Evolutionary conservation across 305 asterid species (phyloP).

Genomic region (Fraxinus velutina): DNA sequence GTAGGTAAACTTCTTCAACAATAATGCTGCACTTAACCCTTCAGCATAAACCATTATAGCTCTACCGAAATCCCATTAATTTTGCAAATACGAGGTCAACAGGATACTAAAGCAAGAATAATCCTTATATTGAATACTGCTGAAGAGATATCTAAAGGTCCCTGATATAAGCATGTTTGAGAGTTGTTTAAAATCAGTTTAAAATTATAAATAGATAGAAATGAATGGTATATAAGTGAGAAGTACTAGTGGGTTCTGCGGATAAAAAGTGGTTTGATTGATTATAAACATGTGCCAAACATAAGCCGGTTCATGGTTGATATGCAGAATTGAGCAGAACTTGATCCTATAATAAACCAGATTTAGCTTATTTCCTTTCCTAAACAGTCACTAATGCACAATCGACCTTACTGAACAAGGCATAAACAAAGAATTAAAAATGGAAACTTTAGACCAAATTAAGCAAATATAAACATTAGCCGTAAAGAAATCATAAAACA

Average conservation of each 20-base stretch:
- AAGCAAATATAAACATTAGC: not conserved
- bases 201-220: not conserved
- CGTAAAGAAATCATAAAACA: conserved; percentile 4
- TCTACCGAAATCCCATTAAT: not conserved
- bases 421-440: not conserved
- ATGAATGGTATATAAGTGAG: not conserved
- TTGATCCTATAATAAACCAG: not conserved
- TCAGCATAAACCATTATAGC: not conserved
- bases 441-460: conserved; percentile 10
- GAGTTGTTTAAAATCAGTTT: not conserved
- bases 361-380: not conserved
- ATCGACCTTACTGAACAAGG: not conserved
- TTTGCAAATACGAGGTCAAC: not conserved
- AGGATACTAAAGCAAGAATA: not conserved
- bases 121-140: not conserved
- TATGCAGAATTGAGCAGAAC: not conserved
- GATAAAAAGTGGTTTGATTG: not conserved
- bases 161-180: not conserved
- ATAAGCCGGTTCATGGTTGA: not conserved
- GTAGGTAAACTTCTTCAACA: not conserved
- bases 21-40: not conserved
- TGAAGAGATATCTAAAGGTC: not conserved
- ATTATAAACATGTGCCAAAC: not conserved
- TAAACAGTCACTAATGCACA: not conserved
- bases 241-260: not conserved